These are phyloP conservation scores for Wickerhamiella hasegawae DNA, from an alignment of 805 yeast species.

Conservation along the genomic window DNA sequence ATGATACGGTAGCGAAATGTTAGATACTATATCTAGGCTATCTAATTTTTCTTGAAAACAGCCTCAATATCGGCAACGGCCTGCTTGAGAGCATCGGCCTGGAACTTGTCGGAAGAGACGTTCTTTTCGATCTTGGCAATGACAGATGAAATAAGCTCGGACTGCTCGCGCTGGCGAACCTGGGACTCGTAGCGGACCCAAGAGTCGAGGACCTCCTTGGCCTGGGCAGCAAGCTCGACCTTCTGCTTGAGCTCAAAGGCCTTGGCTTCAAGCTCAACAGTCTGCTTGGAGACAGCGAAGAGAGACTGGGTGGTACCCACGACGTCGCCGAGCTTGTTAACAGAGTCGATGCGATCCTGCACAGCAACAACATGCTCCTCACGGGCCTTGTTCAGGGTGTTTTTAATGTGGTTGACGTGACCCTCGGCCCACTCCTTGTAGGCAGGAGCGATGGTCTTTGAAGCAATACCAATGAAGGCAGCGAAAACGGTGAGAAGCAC, in stretches of 20 bases:
- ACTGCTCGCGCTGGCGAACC: conserved; percentile 91
- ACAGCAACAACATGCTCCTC: conserved; percentile 84
- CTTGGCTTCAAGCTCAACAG: conserved; percentile 89
- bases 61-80: conserved; percentile 85
- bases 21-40: too few species aligned
- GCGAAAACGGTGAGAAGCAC: conserved; percentile 66
- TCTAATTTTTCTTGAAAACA: too few species aligned
- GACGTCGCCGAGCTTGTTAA: conserved; percentile 79
- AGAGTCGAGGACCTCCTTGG: conserved; percentile 88
- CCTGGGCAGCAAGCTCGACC: conserved; percentile 75
- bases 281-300: conserved; percentile 90
- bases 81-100: conserved; percentile 80
- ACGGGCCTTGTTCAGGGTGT: conserved; percentile 75
- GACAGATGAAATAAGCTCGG: conserved; percentile 73
- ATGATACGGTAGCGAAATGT: too few species aligned
- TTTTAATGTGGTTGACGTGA: conserved; percentile 66
- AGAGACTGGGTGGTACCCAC: conserved; percentile 80
- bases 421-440: conserved; percentile 89
- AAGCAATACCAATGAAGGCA: conserved; percentile 56
- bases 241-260: conserved; percentile 86
- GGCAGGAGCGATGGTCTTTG: conserved; percentile 84
- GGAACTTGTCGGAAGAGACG: conserved; percentile 76
- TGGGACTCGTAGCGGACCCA: conserved; percentile 98
- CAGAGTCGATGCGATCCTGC: conserved; percentile 77
- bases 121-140: conserved; percentile 79